phyloP scores from a whole-genome alignment of 2,329 filamentous ascomycete genomes.

The Arthrobotrys sphaeroides region DNA sequence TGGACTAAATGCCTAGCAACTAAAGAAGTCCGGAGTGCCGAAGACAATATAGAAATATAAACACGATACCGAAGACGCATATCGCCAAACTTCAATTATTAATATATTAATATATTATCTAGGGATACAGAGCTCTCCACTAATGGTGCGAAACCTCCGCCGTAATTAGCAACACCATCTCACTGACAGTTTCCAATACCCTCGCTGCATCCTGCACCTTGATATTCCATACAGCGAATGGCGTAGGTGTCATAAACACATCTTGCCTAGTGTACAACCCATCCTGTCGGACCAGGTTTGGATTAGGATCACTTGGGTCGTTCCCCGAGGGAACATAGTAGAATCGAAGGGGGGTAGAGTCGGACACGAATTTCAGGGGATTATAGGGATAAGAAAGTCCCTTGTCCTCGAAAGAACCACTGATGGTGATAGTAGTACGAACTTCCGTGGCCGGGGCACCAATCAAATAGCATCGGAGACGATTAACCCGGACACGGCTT shows the following conservation, averaged over 20 bases:
- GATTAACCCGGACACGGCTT: conserved; percentile 44
- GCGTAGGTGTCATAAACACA: conserved; percentile 47
- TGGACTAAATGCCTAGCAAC: too few relatives aligned
- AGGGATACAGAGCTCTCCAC: too few relatives aligned
- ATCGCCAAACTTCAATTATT: too few relatives aligned
- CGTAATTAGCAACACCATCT: conserved; percentile 34
- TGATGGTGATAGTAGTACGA: conserved; percentile 26
- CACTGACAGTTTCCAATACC: neutral
- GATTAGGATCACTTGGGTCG: conserved; percentile 35
- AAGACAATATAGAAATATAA: too few relatives aligned
- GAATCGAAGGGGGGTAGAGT: conserved; percentile 42
- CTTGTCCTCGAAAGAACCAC: conserved; percentile 45
- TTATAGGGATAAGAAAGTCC: conserved; percentile 13
- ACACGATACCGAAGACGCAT: too few relatives aligned
- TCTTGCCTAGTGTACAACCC: conserved; percentile 31
- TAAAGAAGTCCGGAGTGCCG: too few relatives aligned
- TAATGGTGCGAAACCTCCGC: conserved; percentile 43
- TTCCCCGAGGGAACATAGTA: conserved; percentile 45
- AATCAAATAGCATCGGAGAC: conserved; percentile 32
- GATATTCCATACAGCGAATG: conserved; percentile 49
- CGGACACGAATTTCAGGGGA: conserved; percentile 36
- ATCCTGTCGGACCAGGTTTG: conserved; percentile 31
- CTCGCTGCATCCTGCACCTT: conserved; percentile 19
- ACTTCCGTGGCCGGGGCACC: conserved; percentile 32
- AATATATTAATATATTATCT: too few relatives aligned